Conservation (phyloP, 2,329 filamentous ascomycete species). For the Tolypocladium album region DNA sequence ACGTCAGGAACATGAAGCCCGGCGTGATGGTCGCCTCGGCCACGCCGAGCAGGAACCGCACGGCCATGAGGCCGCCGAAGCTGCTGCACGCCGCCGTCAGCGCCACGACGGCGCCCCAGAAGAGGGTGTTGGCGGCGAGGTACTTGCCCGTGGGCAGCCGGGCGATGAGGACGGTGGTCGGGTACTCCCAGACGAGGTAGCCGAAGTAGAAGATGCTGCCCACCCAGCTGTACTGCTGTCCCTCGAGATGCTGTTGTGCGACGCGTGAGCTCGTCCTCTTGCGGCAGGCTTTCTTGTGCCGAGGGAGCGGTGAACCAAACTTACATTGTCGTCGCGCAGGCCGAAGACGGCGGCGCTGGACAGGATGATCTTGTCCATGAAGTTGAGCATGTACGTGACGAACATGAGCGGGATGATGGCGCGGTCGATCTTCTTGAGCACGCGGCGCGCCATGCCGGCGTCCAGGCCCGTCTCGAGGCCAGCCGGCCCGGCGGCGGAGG, state of each 20-base stretch:
- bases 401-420: constrained; percentile 44
- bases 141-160: constrained; percentile 35
- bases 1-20: constrained; percentile 40
- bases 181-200: constrained; percentile 38
- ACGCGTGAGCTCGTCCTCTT: background rate
- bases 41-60: constrained; percentile 42
- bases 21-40: constrained; percentile 44
- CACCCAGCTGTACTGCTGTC: constrained; percentile 55
- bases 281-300: no score
- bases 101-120: constrained; percentile 36
- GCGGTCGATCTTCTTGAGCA: constrained; percentile 45
- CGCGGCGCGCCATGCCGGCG: constrained; percentile 19
- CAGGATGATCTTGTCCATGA: constrained; percentile 49
- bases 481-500: background rate
- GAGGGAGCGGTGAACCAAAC: background rate
- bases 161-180: constrained; percentile 34
- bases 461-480: constrained; percentile 5
- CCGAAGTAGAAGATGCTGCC: constrained; percentile 28
- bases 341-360: constrained; percentile 46
- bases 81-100: constrained; percentile 31
- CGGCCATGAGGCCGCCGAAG: constrained; percentile 34
- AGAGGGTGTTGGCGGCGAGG: constrained; percentile 31
- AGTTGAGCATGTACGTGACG: constrained; percentile 46
- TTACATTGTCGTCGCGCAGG: constrained; percentile 32
- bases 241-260: constrained; percentile 14